Percentiles rank a stretch among this genome's conserved stretches.
phyloP scores from a whole-genome alignment of 1,284 basidiomycete species.

The Leccinum ponderosum region DNA sequence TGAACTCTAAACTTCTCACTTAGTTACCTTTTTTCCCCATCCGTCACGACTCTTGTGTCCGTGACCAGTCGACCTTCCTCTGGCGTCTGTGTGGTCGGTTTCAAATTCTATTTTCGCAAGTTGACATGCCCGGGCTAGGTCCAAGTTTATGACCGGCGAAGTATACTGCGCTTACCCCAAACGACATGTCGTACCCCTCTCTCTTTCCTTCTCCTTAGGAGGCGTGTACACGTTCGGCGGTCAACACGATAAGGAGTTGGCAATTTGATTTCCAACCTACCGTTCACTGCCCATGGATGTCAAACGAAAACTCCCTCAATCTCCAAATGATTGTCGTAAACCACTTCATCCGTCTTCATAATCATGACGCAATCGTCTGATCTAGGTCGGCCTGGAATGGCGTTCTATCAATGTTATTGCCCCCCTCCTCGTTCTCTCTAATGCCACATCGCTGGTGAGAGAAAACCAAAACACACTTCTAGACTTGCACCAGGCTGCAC shows the following conservation, averaged over 20 bases:
- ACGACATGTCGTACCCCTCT: neutral
- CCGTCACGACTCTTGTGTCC: constrained; percentile 1
- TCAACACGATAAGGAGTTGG: constrained; percentile 3
- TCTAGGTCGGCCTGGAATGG: neutral
- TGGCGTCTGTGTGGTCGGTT: constrained; percentile 6
- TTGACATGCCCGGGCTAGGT: neutral
- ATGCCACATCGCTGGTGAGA: constrained; percentile 17
- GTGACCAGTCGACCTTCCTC: neutral
- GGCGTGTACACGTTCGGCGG: constrained; percentile 2
- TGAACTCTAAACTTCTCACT: constrained; percentile 24
- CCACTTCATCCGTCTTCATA: constrained; percentile 14
- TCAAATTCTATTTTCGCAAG: constrained; percentile 8
- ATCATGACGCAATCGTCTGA: constrained; percentile 8
- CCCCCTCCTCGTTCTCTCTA: constrained; percentile 6
- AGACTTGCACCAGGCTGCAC: neutral
- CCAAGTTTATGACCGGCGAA: neutral
- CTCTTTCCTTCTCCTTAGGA: neutral
- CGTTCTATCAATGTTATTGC: neutral
- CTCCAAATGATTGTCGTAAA: constrained; percentile 25
- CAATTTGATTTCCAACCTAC: constrained; percentile 12
- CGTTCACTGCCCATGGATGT: constrained; percentile 1
- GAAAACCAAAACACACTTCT: neutral
- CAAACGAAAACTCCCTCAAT: constrained; percentile 13
- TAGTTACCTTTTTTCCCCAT: constrained; percentile 9
- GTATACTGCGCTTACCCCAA: neutral